Evolutionary conservation across 495 filamentous ascomycete genomes (phyloP), one percentile per base, ranked within the genome.

Genomic region (Cetradonia linearis): DNA sequence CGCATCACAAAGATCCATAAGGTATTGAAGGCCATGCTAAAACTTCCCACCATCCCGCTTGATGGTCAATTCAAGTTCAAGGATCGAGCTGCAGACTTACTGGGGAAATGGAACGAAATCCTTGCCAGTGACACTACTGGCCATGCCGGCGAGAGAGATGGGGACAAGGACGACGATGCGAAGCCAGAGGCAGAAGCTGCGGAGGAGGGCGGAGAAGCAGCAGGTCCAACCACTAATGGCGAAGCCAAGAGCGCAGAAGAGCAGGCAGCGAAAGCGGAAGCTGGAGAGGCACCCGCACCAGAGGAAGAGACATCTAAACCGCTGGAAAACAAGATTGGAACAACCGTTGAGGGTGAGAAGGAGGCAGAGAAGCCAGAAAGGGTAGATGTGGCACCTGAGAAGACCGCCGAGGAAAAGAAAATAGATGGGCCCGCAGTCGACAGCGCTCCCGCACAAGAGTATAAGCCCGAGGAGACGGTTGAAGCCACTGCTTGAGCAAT

Each of bases 1-100:
- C 79, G 84, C 54, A 73, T 70, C 6, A 95, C 91, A 37, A 95
- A 95, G 77, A 94, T 95, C 72, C 88, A 95, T 79, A 95, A 95
- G 73, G 91, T 96, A 10, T 78, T 95, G 50, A 91, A 89, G 74
- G 88, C 83, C 44, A 92, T 96, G 67, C 76, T 95, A 65, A 95
- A 93, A 74, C 77, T 95, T 3, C 72, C 78, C 20, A 76, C 78
- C 5, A 95, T 96, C 62, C 91, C 91, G 5, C 84, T 83, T 44
- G 91, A 96, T 56, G 86, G 89, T 31, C 85, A 92, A 61, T 91
- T 84, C 73, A 75, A 85, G 31, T 91, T 96, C 83, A 90, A 89
- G 71, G 72, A 82, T 54, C 85, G 91, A 36, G 86, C 87, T 40
- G 78, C 86, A 60, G 74, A 76, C 20, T 77, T 95, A 38, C 74